Conservation (phyloP, 768 basidiomycete species). For the Punctularia strigosozonata region DNA sequence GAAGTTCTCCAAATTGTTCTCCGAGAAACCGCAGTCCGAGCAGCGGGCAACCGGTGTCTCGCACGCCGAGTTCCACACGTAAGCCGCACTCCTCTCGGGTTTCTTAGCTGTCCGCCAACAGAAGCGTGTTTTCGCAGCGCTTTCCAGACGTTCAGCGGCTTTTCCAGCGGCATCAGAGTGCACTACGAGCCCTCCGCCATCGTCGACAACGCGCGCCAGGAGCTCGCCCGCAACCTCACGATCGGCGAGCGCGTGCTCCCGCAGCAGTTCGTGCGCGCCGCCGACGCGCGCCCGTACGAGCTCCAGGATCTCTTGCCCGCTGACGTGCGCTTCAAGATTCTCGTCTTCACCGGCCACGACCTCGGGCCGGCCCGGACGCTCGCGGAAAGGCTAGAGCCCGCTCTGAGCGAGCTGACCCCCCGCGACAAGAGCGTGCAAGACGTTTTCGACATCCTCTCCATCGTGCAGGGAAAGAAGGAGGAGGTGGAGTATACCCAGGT, state of each 20-base stretch:
- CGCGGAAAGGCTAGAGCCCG: conserved; percentile 9
- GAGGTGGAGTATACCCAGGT: conserved; percentile 19
- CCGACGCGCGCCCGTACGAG: conserved; percentile 33
- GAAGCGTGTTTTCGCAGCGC: conserved; percentile 16
- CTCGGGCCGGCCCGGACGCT: too few relatives aligned
- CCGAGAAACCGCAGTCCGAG: conserved; percentile 34
- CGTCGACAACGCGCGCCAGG: conserved; percentile 23
- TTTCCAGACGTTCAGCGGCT: conserved; percentile 32
- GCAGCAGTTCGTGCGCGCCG: conserved; percentile 32
- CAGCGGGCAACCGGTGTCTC: conserved; percentile 32
- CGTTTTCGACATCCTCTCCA: conserved; percentile 20
- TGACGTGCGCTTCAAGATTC: conserved; percentile 36
- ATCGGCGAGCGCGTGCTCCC: conserved; percentile 42
- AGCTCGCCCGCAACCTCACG: conserved; percentile 24
- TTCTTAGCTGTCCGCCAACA: not conserved
- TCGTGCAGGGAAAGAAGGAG: conserved; percentile 20
- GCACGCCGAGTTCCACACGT: conserved; percentile 35
- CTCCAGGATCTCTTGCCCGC: conserved; percentile 37
- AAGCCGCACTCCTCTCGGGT: conserved; percentile 7
- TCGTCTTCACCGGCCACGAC: conserved; percentile 35
- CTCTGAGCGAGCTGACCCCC: conserved; percentile 15
- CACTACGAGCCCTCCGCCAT: conserved; percentile 32
- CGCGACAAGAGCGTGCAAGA: conserved; percentile 13
- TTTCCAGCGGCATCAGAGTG: conserved; percentile 37
- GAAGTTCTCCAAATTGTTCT: conserved; percentile 38